These are phyloP conservation scores for Coprinopsis marcescibilis DNA, from an alignment of 768 basidiomycete genomes.

Conservation along the genomic window DNA sequence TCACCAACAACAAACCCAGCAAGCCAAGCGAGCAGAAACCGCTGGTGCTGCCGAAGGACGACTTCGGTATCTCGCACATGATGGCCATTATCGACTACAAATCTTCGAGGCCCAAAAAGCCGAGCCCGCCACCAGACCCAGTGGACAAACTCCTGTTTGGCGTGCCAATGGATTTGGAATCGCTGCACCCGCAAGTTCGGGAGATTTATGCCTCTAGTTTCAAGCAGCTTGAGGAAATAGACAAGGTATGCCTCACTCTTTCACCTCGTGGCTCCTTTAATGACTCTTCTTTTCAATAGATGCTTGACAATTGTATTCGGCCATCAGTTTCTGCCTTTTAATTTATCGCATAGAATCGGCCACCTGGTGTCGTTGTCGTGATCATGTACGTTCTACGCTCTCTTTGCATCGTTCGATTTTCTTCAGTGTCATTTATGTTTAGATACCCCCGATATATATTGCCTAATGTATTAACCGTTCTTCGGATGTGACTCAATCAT, in stretches of 20 bases:
- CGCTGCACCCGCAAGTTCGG: constrained; percentile 64
- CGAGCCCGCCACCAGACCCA: constrained; percentile 41
- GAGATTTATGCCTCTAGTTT: constrained; percentile 69
- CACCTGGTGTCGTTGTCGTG: neutral
- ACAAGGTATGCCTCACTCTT: constrained; percentile 46
- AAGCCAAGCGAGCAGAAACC: constrained; percentile 35
- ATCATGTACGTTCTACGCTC: neutral
- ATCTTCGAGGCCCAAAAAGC: constrained; percentile 34
- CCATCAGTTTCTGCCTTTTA: constrained; percentile 28
- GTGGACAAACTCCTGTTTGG: constrained; percentile 76
- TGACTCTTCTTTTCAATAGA: constrained; percentile 14
- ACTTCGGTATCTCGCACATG: constrained; percentile 85
- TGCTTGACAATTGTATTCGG: constrained; percentile 26
- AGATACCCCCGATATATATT: too few species aligned
- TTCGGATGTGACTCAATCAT: too few species aligned
- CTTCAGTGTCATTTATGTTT: too few species aligned
- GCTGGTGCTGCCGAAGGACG: constrained; percentile 59
- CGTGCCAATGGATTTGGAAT: constrained; percentile 48
- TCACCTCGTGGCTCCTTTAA: neutral
- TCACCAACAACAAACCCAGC: constrained; percentile 1
- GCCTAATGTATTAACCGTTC: too few species aligned
- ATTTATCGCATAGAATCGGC: neutral
- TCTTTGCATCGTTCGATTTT: neutral
- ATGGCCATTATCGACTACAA: constrained; percentile 79
- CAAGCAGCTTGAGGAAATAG: constrained; percentile 73